phyloP scores from a whole-genome alignment of 495 filamentous ascomycete species.

The Ascobolus immersus region DNA sequence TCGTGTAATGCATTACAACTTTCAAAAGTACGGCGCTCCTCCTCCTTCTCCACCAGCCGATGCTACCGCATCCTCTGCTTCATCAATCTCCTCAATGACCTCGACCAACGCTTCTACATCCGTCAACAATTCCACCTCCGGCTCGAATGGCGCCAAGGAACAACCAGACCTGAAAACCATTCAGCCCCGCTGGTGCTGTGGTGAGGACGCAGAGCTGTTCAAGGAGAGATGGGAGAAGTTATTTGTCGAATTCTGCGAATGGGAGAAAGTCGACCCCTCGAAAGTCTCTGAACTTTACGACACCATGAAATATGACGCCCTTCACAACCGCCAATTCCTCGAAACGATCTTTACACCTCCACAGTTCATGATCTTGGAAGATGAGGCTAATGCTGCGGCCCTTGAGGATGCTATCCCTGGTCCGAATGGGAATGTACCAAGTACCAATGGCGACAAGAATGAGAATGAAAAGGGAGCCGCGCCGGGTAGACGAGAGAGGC shows the following conservation, averaged over 20 bases:
- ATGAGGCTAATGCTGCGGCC: slow-evolving; percentile 21
- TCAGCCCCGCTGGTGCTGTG: slow-evolving; percentile 84
- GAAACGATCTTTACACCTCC: slow-evolving; percentile 91
- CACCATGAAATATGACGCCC: slow-evolving; percentile 96
- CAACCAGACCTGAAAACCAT: too few relatives aligned
- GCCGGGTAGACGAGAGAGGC: slow-evolving; percentile 9
- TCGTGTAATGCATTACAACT: slow-evolving; percentile 79
- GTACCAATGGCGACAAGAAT: slow-evolving; percentile 9
- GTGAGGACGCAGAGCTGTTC: slow-evolving; percentile 84
- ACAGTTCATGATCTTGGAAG: slow-evolving; percentile 32
- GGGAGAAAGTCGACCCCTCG: slow-evolving; percentile 90
- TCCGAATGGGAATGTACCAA: slow-evolving; percentile 4
- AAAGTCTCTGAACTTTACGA: slow-evolving; percentile 96
- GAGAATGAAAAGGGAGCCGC: slow-evolving; percentile 1
- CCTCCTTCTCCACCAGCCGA: slow-evolving; percentile 27
- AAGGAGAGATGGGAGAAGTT: slow-evolving; percentile 96
- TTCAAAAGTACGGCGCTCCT: slow-evolving; percentile 29
- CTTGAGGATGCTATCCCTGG: slow-evolving; percentile 17
- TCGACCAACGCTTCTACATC: slow-evolving; percentile 20
- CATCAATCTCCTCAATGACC: neutral
- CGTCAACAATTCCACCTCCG: slow-evolving; percentile 29
- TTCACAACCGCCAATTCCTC: slow-evolving; percentile 89
- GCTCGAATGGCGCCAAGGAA: slow-evolving; percentile 14
- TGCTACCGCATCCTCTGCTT: slow-evolving; percentile 5
- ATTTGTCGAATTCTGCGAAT: slow-evolving; percentile 85